Base-by-base conservation (phyloP, 441 rosid genomes). In the Corymbia calophylla region DNA sequence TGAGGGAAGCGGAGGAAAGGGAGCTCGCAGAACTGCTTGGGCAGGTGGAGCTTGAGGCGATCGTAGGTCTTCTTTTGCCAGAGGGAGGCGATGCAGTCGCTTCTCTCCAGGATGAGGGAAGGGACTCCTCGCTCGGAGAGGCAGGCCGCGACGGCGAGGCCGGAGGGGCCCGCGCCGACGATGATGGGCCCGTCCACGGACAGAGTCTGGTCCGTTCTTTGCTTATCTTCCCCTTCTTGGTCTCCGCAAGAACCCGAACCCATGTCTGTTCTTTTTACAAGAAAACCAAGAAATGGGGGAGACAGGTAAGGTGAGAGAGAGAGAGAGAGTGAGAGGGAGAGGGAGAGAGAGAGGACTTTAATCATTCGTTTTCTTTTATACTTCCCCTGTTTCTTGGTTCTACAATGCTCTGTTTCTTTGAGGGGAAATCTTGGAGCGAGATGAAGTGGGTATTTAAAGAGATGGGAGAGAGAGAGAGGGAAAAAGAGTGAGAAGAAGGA, bases 1-100 rank as follows among this genome's bases (percentile, higher is more conserved):
- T 60, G 18, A 9, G 91, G 89, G 58, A 90, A 87, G 17, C 87
- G 80, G 35, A 87, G 53, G 35, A 87, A 64, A 7, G 91, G 91
- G 21, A 90, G 91, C 89, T 90, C 89, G 81, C 91, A 90, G 87
- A 87, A 90, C 53, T 64, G 68, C 89, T 62, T 90, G 18, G 91
- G 91, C 32, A 90, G 87, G 87, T 90, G 91, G 62, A 90, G 91
- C 39, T 47, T 62, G 64, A 90, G 91, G 27, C 91, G 89, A 39
- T 90, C 91, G 51, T 90, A 90, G 44, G 91, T 32, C 81, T 84
- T 81, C 9, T 53, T 60, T 32, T 84, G 89, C 91, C 91, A 90
- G 54, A 90, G 81, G 53, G 87, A 82, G 27, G 91, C 91, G 47
- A 88, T 90, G 91, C 91, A 81, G 54, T 88, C 39, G 58, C 87